Percentiles rank a stretch among this genome's conserved stretches.
Conservation (phyloP, 345 rosid species). For the Syzygium aromaticum region DNA sequence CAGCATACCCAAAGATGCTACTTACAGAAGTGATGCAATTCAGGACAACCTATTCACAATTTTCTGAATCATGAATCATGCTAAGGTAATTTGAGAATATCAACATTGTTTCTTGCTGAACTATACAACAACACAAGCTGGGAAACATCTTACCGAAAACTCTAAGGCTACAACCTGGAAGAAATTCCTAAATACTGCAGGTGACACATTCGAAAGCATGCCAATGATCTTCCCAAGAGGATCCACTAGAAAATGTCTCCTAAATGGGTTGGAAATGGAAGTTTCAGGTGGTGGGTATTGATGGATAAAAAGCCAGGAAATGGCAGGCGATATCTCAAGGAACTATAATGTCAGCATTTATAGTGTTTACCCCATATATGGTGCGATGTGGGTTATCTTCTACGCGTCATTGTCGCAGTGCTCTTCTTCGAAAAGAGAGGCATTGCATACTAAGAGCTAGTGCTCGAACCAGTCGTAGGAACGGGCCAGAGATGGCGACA, state of each 20-base stretch:
- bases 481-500: neutral
- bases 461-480: neutral
- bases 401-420: neutral
- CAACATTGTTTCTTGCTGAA: neutral
- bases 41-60: neutral
- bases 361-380: neutral
- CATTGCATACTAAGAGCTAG: neutral
- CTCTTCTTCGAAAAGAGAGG: neutral
- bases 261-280: neutral
- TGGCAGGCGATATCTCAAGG: neutral
- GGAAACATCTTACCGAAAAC: neutral
- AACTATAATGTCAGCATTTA: neutral
- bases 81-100: neutral
- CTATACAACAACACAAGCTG: neutral
- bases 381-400: neutral
- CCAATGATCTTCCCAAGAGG: neutral
- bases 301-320: neutral
- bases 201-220: fast-evolving
- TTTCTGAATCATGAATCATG: neutral
- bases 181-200: neutral
- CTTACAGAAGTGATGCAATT: neutral
- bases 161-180: neutral
- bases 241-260: neutral
- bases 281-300: neutral
- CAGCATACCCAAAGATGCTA: neutral